Conservation (phyloP, 2,329 filamentous ascomycete genomes). For the Trichophyton equinum region DNA sequence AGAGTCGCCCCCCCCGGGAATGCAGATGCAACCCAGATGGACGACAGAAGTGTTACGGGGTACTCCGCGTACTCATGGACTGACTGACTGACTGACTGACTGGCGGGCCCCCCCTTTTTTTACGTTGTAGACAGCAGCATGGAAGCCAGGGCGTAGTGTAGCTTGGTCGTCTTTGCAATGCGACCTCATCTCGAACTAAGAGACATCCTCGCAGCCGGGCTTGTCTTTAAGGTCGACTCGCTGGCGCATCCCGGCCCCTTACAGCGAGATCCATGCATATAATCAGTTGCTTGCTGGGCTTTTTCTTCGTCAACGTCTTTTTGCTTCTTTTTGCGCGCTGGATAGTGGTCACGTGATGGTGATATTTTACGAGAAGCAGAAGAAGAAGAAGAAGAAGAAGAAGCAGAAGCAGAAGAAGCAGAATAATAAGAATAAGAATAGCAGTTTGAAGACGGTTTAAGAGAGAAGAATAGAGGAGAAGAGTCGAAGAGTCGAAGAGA, state of each 20-base stretch:
- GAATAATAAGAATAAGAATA: too few relatives aligned
- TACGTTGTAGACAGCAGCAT: neutral
- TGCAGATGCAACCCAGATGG: neutral
- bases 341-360: neutral
- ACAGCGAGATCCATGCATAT: neutral
- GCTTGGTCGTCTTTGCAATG: neutral
- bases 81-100: too few relatives aligned
- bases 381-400: neutral
- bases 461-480: too few relatives aligned
- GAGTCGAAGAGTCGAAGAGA: too few relatives aligned
- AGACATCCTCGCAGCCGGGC: neutral
- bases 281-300: neutral
- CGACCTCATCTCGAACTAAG: neutral
- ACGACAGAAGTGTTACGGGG: neutral
- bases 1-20: neutral
- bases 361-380: neutral
- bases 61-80: too few relatives aligned
- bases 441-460: neutral
- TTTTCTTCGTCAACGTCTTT: neutral
- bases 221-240: neutral
- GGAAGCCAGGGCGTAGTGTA: neutral
- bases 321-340: neutral
- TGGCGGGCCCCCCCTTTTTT: too few relatives aligned
- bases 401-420: neutral
- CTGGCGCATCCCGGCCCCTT: neutral